Base-by-base conservation (phyloP, 495 filamentous ascomycete genomes). In the Aspergillus egyptiacus region DNA sequence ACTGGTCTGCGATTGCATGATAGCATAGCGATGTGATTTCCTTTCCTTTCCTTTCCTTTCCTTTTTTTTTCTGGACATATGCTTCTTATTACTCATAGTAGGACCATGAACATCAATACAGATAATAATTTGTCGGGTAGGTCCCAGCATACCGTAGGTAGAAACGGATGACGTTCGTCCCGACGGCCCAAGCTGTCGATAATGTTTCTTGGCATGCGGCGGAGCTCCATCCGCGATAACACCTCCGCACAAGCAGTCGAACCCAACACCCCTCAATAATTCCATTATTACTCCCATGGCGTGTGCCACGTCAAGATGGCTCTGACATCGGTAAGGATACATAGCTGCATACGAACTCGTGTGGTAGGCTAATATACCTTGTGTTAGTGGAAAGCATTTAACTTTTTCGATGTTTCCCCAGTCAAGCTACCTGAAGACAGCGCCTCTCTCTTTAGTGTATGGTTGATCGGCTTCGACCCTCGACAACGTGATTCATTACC, bases 341-440 rank as follows among this genome's bases (percentile, higher is more conserved):
- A 31, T 31, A 5, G 56, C 30, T 8, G 1, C 3, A 19, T 14
- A 6, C n/a, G 15, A 6, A 9, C 1, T 3, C 13, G 17, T n/a
- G 6, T n/a, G n/a, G n/a, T n/a, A n/a, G n/a, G 33, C 36, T 51
- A 20, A 53, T 56, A 51, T 39, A 54, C 32, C 31, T 13, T 25
- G 1, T 2, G 6, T 11, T 62, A 98, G 91, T 96, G 94, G 93
- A 95, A 95, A 87, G 82, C 87, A 44, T 97, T 98, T 75, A 90
- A 93, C 79, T 97, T 98, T 82, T 95, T 98, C 76, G 90, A 96
- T 66, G 88, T 95, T 63, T 80, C 83, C 51, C 82, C 84, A 57
- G 83, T 97, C 66, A 84, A 85, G 64, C 77, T 87, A 49, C 74
- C 85, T 44, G 86, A 90, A 64, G 85, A 86, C 56, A 80, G 74